Base-by-base conservation (phyloP, 2,329 filamentous ascomycete genomes). In the Blastomyces gilchristii region DNA sequence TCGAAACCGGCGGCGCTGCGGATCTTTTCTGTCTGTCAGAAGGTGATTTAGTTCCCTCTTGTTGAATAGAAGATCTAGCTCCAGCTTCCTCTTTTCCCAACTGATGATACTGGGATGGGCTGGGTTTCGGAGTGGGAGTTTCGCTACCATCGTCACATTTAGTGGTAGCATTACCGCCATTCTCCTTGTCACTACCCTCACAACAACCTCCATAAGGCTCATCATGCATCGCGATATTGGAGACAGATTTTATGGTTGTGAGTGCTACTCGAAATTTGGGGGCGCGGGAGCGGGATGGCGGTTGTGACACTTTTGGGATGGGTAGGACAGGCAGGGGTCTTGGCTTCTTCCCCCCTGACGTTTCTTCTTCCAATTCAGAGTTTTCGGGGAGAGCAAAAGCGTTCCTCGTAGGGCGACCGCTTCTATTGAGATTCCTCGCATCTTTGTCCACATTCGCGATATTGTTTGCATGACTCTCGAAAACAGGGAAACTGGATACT, bases 201-300 rank as follows among this genome's bases (percentile, higher is more conserved):
- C 28, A 22, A 28, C 22, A 25, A 22, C 2, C 14, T 16, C 41
- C 25, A 22, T 47, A 41, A 45, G 22, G 14, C 14, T 14, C 57
- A 49, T 47, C 39, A 28, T 28, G 22, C 12, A 47, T 39, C n/a
- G 57, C 41, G 22, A 59, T 59, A 39, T 59, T 59, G n/a, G 57
- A 59, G 22, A 47, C 41, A 47, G 57, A 59, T 34, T 47, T 9
- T 41, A 59, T 59, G 14, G 57, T 59, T 2, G 57, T 18, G 37
- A 59, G 57, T 59, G 57, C 57, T 45, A 14, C 57, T 41, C 57
- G 25, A 22, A 59, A 59, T 59, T 59, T 59, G 11, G 41, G 57
- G 4, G 57, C 41, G 25, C 57, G 57, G 14, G 57, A 22, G 9
- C 22, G n/a, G 28, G 57, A 45, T n/a, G 16, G 25, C 1, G n/a